phyloP scores from a whole-genome alignment of 148 eudicot genomes.

The Arbutus unedo region DNA sequence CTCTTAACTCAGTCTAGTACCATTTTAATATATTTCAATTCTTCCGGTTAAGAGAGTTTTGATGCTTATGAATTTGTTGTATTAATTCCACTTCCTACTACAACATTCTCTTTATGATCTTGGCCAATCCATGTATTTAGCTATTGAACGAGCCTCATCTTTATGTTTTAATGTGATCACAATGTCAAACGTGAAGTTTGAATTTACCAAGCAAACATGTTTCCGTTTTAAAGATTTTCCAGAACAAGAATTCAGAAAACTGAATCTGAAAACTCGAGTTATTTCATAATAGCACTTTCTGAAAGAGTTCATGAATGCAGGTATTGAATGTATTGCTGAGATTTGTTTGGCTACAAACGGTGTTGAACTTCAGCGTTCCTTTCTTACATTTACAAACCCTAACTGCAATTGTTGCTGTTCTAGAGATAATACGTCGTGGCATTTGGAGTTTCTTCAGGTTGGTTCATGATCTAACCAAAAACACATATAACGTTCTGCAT shows the following conservation, averaged over 20 bases:
- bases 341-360: slow-evolving; percentile 76
- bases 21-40: not conserved
- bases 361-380: slow-evolving; percentile 47
- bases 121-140: not conserved
- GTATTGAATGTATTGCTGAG: slow-evolving; percentile 56
- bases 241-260: not conserved
- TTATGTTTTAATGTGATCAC: not conserved
- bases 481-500: not conserved
- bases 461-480: slow-evolving; percentile 4
- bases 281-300: not conserved
- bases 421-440: slow-evolving; percentile 84
- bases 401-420: slow-evolving; percentile 52
- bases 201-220: not conserved
- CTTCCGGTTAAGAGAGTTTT: not conserved
- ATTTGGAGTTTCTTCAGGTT: slow-evolving; percentile 95
- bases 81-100: not conserved
- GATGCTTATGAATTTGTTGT: not conserved
- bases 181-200: not conserved
- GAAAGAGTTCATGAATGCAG: slow-evolving; percentile 32
- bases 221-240: too few species aligned
- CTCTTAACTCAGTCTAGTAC: too few species aligned
- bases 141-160: not conserved
- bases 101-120: not conserved
- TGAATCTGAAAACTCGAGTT: not conserved
- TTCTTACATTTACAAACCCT: slow-evolving; percentile 45